Evolutionary conservation across 73 alveolate genomes (phyloP).

Genomic region (Paramecium pentaurelia): DNA sequence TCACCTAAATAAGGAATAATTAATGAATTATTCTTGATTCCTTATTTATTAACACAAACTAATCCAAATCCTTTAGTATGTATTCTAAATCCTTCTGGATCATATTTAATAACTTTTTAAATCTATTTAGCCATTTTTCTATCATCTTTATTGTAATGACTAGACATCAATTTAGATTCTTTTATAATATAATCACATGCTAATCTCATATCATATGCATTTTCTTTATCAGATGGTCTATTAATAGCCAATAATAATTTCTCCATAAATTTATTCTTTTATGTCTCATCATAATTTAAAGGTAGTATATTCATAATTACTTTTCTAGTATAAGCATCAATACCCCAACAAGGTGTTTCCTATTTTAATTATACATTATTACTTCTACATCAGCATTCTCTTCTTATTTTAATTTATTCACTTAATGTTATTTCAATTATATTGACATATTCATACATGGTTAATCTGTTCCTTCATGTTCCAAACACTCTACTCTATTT

Average conservation of each 20-base stretch:
- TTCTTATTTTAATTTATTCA: not conserved
- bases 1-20: slow-evolving; percentile 97
- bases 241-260: slow-evolving; percentile 79
- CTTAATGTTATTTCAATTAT: not conserved
- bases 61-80: slow-evolving; percentile 97
- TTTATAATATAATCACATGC: slow-evolving; percentile 77
- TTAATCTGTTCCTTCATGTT: slow-evolving; percentile 47
- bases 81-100: slow-evolving; percentile 77
- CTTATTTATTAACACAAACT: slow-evolving; percentile 86
- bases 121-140: slow-evolving; percentile 79
- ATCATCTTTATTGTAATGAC: slow-evolving; percentile 65
- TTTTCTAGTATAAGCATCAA: slow-evolving; percentile 89
- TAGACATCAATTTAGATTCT: slow-evolving; percentile 60
- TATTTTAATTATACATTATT: not conserved
- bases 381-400: slow-evolving; percentile 3
- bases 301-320: slow-evolving; percentile 84
- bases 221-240: slow-evolving; percentile 63
- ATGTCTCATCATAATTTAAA: slow-evolving; percentile 69
- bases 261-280: slow-evolving; percentile 78
- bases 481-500: slow-evolving; percentile 49
- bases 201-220: slow-evolving; percentile 83
- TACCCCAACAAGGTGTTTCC: slow-evolving; percentile 96
- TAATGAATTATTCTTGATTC: slow-evolving; percentile 87
- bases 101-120: slow-evolving; percentile 67
- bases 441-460: not conserved